Evolutionary conservation across 2,329 filamentous ascomycete genomes (phyloP).

Genomic region (Rasamsonia emersonii): DNA sequence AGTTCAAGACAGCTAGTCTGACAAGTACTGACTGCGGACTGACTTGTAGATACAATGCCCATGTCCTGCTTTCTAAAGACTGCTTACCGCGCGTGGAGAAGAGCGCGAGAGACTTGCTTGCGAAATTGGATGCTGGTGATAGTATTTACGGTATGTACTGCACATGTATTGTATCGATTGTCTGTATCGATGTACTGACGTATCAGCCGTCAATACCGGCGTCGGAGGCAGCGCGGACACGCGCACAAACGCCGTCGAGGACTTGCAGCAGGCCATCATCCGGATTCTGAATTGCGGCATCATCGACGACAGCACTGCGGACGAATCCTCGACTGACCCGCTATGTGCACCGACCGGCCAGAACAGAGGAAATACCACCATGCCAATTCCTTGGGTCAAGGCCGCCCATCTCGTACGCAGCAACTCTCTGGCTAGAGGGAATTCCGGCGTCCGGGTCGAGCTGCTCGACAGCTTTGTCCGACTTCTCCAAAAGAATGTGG

Average conservation of each 20-base stretch:
- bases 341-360: conserved; percentile 21
- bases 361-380: too few species aligned
- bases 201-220: conserved; percentile 55
- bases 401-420: conserved; percentile 44
- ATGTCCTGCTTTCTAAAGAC: too few species aligned
- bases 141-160: too few species aligned
- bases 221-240: conserved; percentile 58
- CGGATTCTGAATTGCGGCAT: conserved; percentile 47
- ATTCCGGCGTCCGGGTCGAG: conserved; percentile 35
- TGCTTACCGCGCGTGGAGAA: too few species aligned
- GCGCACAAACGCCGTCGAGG: conserved; percentile 41
- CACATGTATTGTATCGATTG: too few species aligned
- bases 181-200: too few species aligned
- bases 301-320: conserved; percentile 19
- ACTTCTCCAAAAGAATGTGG: conserved; percentile 12
- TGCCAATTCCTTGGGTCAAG: conserved; percentile 44
- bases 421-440: conserved; percentile 45
- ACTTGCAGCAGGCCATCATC: conserved; percentile 48
- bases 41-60: too few species aligned
- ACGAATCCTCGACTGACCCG: conserved; percentile 1
- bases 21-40: too few species aligned
- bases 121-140: too few species aligned
- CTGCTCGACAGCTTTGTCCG: conserved; percentile 13
- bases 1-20: too few species aligned
- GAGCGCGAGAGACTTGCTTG: too few species aligned